A percentile compares a stretch with the other conserved stretches of the same genome.
Evolutionary conservation across 2,329 filamentous ascomycete species (phyloP).

Genomic region (Neopestalotiopsis sp.): DNA sequence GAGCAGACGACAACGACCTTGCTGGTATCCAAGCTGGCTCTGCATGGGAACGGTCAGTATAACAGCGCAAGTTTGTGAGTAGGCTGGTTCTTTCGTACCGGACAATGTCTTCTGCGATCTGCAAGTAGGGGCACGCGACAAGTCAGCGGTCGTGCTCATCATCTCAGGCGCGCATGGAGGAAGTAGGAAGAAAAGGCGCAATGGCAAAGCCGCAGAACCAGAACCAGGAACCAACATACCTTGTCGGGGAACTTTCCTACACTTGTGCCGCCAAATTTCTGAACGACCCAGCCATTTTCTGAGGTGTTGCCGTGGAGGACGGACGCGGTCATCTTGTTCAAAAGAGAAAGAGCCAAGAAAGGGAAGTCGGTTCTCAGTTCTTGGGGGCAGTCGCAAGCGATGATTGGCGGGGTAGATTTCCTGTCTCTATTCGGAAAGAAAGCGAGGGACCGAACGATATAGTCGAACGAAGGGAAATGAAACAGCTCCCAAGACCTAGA

Average conservation of each 20-base stretch:
- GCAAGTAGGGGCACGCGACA: not conserved
- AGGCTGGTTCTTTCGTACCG: conserved; percentile 45
- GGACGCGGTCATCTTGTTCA: conserved; percentile 22
- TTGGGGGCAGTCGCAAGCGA: not conserved
- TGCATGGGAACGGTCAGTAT: conserved; percentile 33
- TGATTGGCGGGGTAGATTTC: not conserved
- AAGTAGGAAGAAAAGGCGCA: not conserved
- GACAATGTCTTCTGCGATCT: conserved; percentile 74
- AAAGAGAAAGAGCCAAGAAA: not conserved
- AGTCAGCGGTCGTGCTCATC: conserved; percentile 10
- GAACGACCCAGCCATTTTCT: conserved; percentile 75
- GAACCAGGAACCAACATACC: conserved; percentile 45
- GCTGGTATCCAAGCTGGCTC: conserved; percentile 67
- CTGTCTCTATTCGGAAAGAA: not conserved
- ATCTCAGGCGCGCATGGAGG: conserved; percentile 19
- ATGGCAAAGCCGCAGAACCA: not conserved
- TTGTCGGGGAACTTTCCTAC: conserved; percentile 90
- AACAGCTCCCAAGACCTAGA: not conserved
- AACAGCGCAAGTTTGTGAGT: not conserved
- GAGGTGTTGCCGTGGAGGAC: conserved; percentile 34
- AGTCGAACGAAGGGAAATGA: not conserved
- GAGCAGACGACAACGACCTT: conserved; percentile 94
- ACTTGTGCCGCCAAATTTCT: conserved; percentile 95
- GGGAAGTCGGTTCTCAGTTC: not conserved
- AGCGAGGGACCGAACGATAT: not conserved